Evolutionary conservation across 1,284 basidiomycete genomes (phyloP), one percentile per base, ranked within the genome.

Genomic region (Calocybe gambosa): DNA sequence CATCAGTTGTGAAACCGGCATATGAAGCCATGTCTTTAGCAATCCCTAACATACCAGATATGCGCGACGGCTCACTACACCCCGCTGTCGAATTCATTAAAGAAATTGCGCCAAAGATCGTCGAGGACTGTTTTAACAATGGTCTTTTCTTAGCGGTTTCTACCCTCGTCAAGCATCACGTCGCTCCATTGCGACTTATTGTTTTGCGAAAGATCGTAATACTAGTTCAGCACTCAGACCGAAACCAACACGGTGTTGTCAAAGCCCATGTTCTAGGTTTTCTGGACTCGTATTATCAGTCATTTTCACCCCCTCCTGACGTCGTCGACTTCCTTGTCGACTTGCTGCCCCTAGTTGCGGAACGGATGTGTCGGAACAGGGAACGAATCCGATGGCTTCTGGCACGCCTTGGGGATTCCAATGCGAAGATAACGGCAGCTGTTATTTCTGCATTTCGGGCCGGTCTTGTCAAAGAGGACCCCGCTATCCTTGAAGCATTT

Each of bases 121-220:
- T 53, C 33, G 33, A 31, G 13, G 46, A 53, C 39, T 53, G 52
- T 37, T 53, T 47, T 23, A 50, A 50, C 25, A 53, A 53, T 19
- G 36, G 40, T 19, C 43, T 47, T 13, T 53, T 42, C 45, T 19
- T 34, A 10, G n/a, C 42, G 13, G 33, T 53, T 28, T n/a, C 42
- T 23, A 49, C 51, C 10, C 51, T 53, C 18, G 51, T 48, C n/a
- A 45, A 15, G n/a, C 49, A 53, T 39, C 46, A 39, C 20, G 46
- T 47, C 19, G 34, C 25, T 26, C 28, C 42, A 26, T 45, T 53
- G 23, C 49, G 51, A 39, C 21, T 39, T 28, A 40, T 37, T 40
- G 43, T 28, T 13, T 34, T 53, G 21, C 31, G 28, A 5, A 47
- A 53, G 41, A 50, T 53, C 31, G 43, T 46, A 25, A 21, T 41